phyloP scores from a whole-genome alignment of 768 basidiomycete genomes.

The Lentinula sp. region DNA sequence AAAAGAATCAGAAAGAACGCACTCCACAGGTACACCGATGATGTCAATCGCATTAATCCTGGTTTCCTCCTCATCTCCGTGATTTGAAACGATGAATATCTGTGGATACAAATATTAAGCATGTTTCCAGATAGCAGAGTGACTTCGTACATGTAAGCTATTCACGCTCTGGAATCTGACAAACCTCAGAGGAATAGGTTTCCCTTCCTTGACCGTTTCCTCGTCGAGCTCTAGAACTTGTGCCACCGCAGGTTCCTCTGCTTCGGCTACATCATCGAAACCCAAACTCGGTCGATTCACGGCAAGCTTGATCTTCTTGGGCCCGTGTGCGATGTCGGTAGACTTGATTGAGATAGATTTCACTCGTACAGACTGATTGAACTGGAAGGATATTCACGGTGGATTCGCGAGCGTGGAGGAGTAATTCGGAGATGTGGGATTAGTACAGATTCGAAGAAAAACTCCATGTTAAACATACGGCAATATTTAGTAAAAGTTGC shows the following conservation, averaged over 20 bases:
- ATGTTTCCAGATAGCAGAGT: background rate
- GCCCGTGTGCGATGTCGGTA: conserved; percentile 36
- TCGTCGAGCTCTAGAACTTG: conserved; percentile 52
- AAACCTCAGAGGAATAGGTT: conserved; percentile 47
- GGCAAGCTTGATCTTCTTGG: conserved; percentile 56
- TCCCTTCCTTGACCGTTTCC: conserved; percentile 37
- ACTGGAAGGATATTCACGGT: conserved; percentile 29
- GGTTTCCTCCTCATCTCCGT: conserved; percentile 57
- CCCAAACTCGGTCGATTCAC: conserved; percentile 54
- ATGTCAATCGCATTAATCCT: conserved; percentile 65
- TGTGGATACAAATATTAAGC: conserved; percentile 16
- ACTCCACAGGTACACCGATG: conserved; percentile 56
- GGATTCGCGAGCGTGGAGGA: no score
- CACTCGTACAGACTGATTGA: conserved; percentile 63
- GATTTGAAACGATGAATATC: conserved; percentile 69
- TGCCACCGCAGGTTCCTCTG: conserved; percentile 40
- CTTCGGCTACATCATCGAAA: conserved; percentile 61
- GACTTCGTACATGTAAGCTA: conserved; percentile 50
- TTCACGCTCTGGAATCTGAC: conserved; percentile 70
- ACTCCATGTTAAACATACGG: conserved; percentile 34
- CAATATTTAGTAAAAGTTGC: conserved; percentile 61
- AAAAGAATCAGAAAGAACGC: conserved; percentile 16
- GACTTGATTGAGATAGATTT: conserved; percentile 52
- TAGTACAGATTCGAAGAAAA: no score
- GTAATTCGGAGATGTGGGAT: no score